Base-by-base conservation (phyloP, 2,329 filamentous ascomycete genomes). In the Colletotrichum sp. region DNA sequence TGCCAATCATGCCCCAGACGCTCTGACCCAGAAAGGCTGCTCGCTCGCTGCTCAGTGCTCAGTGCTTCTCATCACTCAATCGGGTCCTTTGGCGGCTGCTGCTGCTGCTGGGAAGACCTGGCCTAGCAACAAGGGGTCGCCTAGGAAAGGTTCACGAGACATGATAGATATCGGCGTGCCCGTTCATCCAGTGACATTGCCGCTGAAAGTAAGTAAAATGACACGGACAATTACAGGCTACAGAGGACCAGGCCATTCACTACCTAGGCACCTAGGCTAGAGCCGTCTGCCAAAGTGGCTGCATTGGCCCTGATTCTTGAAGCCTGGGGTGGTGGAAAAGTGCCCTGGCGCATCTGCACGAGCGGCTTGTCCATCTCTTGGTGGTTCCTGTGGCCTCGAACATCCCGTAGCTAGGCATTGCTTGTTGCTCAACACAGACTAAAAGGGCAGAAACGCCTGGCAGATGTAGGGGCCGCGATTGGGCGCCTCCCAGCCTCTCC, bases 301-400 rank as follows among this genome's bases (percentile, higher is more conserved):
- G 66, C 66, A 32, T 64, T 24, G 26, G 36, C 16, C 34, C 21
- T 39, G 36, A 39, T 18, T 39, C 36, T 16, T 30, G 62, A 24
- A 62, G 63, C 52, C 30, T 69, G 24, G 34, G 21, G 13, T 7
- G 39, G 36, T 49, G 9, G 24, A 32, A 55, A 36, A 26, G 5
- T 64, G 18, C 44, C 57, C 59, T 44, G 55, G 34, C 55, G 60
- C 60, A 15, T 28, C 36, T 24, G 32, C 62, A 15, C 6, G 39
- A 66, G 62, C 39, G 68, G 26, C 68, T 75, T 66, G 72, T 67
- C 68, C 72, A 67, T 67, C 62, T 44, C 62, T 75, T 62, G 72
- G 69, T 62, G 13, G 24, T 52, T 75, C 68, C 44, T 55, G 52
- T 16, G 36, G 71, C 62, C 55, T 73, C 64, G 44, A 73, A 52